A percentile compares a stretch with the other conserved stretches of the same genome.
Evolutionary conservation across 305 asterid species (phyloP).

Genomic region (Andrographis paniculata): DNA sequence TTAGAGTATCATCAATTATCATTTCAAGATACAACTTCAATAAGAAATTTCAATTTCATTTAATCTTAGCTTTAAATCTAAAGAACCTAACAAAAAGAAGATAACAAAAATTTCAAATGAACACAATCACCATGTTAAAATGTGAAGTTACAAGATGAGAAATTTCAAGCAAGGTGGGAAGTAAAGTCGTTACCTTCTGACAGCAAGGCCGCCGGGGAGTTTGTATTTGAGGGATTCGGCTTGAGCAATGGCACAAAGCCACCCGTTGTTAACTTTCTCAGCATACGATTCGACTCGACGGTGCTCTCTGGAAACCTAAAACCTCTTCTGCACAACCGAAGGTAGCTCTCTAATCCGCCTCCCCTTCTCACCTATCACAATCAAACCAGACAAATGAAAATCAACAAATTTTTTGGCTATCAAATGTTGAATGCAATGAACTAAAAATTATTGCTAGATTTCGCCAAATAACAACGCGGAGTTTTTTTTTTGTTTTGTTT

Average conservation of each 20-base stretch:
- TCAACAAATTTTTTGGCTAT: background rate
- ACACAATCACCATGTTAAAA: too few relatives aligned
- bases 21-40: background rate
- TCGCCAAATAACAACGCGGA: too few relatives aligned
- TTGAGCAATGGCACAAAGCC: conserved; percentile 55
- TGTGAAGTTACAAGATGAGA: too few relatives aligned
- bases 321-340: conserved; percentile 50
- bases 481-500: too few relatives aligned
- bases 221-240: conserved; percentile 58
- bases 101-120: background rate
- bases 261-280: conserved; percentile 49
- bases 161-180: background rate
- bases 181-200: conserved; percentile 34
- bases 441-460: too few relatives aligned
- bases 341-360: conserved; percentile 56
- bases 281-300: conserved; percentile 60
- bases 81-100: background rate
- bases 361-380: conserved; percentile 44
- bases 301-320: conserved; percentile 51
- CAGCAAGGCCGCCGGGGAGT: conserved; percentile 59
- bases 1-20: background rate
- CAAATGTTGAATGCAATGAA: too few relatives aligned
- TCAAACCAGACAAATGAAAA: background rate
- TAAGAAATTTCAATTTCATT: background rate
- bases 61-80: background rate